Evolutionary conservation across 78 protist genomes (phyloP), one percentile per base, ranked within the genome.

Genomic region (Dictyostelium brefeldianum): DNA sequence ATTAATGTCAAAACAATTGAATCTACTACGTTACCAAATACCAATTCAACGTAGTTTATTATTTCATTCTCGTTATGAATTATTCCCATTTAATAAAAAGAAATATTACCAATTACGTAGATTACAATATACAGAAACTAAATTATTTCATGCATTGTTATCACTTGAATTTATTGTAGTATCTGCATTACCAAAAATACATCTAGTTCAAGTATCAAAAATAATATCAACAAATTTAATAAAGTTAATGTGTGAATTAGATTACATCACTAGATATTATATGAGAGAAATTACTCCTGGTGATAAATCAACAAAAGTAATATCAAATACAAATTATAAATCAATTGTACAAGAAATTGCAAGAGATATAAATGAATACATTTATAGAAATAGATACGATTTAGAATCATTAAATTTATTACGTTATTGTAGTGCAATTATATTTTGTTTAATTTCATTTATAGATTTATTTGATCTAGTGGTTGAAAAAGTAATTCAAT

Each of bases 401-500:
- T 25, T 14, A 25, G 51, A 53, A 53, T 46, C 27, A 8, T 46
- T 48, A 46, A 46, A 65, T 25, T 9, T 27, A 57, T 65, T 48
- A 29, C 64, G 50, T 2, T 51, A 46, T 27, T 51, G 46, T 53
- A 77, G 89, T 18, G 77, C 89, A 5, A 81, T 70, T 62, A 48
- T 81, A 22, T 65, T 62, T 50, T 41, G 75, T 46, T 20, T 62
- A 46, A 65, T 29, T 20, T 62, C 89, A 29, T 81, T 81, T 81
- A 22, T 81, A 7, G 51, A 81, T 43, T 59, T 25, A 36, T 81
- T 65, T 67, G 41, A 81, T 48, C 12, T 20, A 48, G 36, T 62
- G 1, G 29, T 81, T 29, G 65, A 65, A 14, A 62, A 50, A 3
- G 41, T 27, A 47, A 31, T 47, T 22, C 46, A 48, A 12, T 41